A percentile compares a stretch with the other conserved stretches of the same genome.
phyloP scores from a whole-genome alignment of 371 early-diverging fungal genomes.

The Dentiscutata heterogama region DNA sequence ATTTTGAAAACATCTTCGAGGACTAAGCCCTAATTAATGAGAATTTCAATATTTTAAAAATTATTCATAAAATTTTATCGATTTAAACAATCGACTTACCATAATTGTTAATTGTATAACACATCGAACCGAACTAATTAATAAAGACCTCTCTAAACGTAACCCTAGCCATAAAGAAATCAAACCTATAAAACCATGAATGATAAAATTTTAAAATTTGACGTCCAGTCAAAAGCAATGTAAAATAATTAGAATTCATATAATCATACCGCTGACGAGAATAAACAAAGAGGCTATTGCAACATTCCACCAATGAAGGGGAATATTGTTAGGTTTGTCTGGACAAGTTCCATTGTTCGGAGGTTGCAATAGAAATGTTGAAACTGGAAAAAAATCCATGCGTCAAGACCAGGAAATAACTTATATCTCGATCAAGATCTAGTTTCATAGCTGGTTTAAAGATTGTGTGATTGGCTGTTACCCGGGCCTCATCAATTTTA shows the following conservation, averaged over 20 bases:
- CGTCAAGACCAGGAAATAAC: no score
- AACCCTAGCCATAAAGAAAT: constrained; percentile 69
- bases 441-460: no score
- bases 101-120: constrained; percentile 69
- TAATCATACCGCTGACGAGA: constrained; percentile 15
- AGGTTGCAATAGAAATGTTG: no score
- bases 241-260: background rate
- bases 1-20: constrained; percentile 47
- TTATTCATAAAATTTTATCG: background rate
- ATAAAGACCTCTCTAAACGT: constrained; percentile 64
- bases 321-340: background rate
- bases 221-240: background rate
- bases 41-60: background rate
- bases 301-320: constrained; percentile 40
- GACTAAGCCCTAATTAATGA: constrained; percentile 38
- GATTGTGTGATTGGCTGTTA: no score
- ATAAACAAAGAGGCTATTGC: constrained; percentile 40
- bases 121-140: constrained; percentile 70
- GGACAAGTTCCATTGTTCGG: background rate
- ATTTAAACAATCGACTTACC: constrained; percentile 51
- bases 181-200: constrained; percentile 50
- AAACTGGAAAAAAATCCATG: no score
- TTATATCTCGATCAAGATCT: no score
- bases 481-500: no score
- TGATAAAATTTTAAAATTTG: background rate